Conservation (phyloP, 2,329 filamentous ascomycete species). For the Diaporthe aspalathi region DNA sequence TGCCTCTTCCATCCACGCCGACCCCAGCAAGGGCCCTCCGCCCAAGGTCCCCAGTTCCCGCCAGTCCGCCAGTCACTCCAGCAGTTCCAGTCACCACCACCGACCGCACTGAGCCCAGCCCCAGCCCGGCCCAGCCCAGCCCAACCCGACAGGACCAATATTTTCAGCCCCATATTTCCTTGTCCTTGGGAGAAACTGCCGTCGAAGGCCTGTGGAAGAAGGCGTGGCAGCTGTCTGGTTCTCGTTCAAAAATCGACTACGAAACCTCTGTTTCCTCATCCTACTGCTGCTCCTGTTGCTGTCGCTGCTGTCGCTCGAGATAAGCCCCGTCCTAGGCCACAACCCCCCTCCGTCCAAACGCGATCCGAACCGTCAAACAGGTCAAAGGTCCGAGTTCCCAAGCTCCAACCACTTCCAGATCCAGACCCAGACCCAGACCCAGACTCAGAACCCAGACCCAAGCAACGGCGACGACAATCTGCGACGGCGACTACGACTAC, state of each 20-base stretch:
- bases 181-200: conserved; percentile 24
- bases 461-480: conserved; percentile 5
- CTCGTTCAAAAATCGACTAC: conserved; percentile 32
- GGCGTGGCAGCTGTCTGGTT: conserved; percentile 25
- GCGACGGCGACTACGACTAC: background rate
- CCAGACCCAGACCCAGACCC: background rate
- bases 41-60: too few species aligned
- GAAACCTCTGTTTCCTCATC: conserved; percentile 2
- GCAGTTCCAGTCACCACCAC: conserved; percentile 9
- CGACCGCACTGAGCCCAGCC: background rate
- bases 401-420: conserved; percentile 1
- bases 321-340: background rate
- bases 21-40: background rate
- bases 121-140: background rate
- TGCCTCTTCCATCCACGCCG: conserved; percentile 26
- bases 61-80: too few species aligned
- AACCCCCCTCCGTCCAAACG: background rate
- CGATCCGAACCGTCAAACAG: background rate
- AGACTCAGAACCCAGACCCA: too few species aligned
- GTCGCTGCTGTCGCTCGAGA: background rate
- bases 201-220: conserved; percentile 4
- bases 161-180: conserved; percentile 40
- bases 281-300: background rate
- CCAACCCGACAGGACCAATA: conserved; percentile 34
- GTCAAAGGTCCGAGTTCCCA: conserved; percentile 17